These are phyloP conservation scores for Dactylellina sp. DNA, from an alignment of 2,329 filamentous ascomycete species.

Conservation along the genomic window DNA sequence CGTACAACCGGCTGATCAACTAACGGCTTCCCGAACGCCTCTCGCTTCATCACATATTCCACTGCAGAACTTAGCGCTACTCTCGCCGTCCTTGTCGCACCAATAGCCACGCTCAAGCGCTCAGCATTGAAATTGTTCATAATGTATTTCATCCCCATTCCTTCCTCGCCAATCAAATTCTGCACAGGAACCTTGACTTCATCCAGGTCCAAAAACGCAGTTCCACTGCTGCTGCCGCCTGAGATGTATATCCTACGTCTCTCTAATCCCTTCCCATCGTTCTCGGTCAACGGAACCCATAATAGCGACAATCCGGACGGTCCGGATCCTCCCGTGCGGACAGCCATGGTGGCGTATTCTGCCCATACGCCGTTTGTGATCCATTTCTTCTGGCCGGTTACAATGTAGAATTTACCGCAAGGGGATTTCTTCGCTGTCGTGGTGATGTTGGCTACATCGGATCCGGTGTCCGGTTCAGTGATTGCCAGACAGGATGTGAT, in stretches of 20 bases:
- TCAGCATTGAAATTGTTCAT: slow-evolving; percentile 87
- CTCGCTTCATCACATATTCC: slow-evolving; percentile 73
- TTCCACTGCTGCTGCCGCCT: slow-evolving; percentile 75
- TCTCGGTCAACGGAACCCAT: slow-evolving; percentile 76
- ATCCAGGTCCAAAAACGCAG: slow-evolving; percentile 80
- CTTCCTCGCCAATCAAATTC: slow-evolving; percentile 77
- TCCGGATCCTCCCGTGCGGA: slow-evolving; percentile 76
- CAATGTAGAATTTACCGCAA: slow-evolving; percentile 75
- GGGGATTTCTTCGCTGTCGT: slow-evolving; percentile 74
- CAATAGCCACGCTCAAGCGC: slow-evolving; percentile 74
- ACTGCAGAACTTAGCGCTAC: slow-evolving; percentile 73
- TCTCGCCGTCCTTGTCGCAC: slow-evolving; percentile 72
- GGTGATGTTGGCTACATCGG: slow-evolving; percentile 78
- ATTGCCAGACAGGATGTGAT: slow-evolving; percentile 81
- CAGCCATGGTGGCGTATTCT: slow-evolving; percentile 77
- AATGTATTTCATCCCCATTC: slow-evolving; percentile 78
- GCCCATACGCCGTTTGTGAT: slow-evolving; percentile 80
- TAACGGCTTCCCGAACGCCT: slow-evolving; percentile 76
- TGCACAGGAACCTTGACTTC: slow-evolving; percentile 77
- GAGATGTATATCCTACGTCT: slow-evolving; percentile 76
- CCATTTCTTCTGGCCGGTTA: slow-evolving; percentile 85
- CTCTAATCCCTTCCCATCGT: slow-evolving; percentile 69
- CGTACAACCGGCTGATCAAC: slow-evolving; percentile 81
- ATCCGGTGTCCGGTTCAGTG: slow-evolving; percentile 79
- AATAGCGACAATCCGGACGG: slow-evolving; percentile 74